Conservation (phyloP, 2,329 filamentous ascomycete species). For the Aspergillus proliferans region DNA sequence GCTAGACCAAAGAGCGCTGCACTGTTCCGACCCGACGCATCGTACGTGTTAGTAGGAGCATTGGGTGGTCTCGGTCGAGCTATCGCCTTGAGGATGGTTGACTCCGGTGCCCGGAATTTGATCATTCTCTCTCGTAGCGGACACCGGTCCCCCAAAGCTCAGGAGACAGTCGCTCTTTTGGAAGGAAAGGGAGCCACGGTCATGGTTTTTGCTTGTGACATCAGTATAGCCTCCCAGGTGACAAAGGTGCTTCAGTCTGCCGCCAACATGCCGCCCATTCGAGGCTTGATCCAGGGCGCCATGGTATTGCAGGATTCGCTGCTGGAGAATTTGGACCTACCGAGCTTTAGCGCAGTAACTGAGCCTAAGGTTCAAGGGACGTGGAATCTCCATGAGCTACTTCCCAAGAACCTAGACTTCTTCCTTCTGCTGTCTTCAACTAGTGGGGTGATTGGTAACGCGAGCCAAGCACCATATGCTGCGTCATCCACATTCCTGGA, state of each 20-base stretch:
- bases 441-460: constrained; percentile 38
- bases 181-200: constrained; percentile 9
- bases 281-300: constrained; percentile 26
- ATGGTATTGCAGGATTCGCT: constrained; percentile 26
- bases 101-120: constrained; percentile 6
- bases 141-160: not conserved
- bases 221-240: constrained; percentile 9
- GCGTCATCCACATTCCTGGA: constrained; percentile 31
- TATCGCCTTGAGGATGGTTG: constrained; percentile 5
- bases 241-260: constrained; percentile 7
- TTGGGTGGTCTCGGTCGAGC: constrained; percentile 12
- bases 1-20: not conserved
- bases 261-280: constrained; percentile 19
- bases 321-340: constrained; percentile 36
- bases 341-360: constrained; percentile 28
- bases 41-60: constrained; percentile 13
- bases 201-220: constrained; percentile 18
- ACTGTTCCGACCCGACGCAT: not conserved
- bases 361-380: constrained; percentile 33
- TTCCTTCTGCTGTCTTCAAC: constrained; percentile 35
- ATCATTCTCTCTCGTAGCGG: constrained; percentile 8
- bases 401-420: constrained; percentile 27
- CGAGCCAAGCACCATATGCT: constrained; percentile 37
- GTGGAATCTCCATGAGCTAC: constrained; percentile 24
- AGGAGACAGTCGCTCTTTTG: constrained; percentile 13